Percentiles rank a stretch among this genome's conserved stretches.
These are phyloP conservation scores for Globisporangium apiculatum DNA, from an alignment of 352 stramenopile species.

Conservation along the genomic window DNA sequence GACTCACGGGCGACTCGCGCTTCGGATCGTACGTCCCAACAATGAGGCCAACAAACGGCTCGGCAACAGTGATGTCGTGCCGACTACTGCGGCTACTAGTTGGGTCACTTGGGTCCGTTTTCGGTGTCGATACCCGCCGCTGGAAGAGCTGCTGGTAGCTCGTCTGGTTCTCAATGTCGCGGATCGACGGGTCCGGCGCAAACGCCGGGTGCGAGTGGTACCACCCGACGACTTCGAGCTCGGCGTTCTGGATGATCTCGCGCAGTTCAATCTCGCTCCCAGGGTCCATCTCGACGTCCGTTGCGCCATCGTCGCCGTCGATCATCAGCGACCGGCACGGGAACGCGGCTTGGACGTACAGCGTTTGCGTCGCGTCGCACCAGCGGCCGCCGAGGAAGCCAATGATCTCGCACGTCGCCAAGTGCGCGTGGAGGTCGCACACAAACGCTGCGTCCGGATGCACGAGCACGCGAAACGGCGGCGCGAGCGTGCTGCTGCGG, in stretches of 20 bases:
- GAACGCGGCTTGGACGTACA: conserved; percentile 92
- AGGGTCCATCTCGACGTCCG: conserved; percentile 95
- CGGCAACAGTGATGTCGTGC: conserved; percentile 14
- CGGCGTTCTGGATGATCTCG: conserved; percentile 84
- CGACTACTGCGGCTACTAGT: conserved; percentile 8
- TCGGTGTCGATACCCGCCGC: conserved; percentile 14
- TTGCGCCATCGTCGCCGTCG: conserved; percentile 85
- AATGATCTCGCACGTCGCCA: conserved; percentile 93
- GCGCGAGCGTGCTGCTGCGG: conserved; percentile 30
- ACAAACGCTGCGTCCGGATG: conserved; percentile 89
- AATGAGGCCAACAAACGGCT: conserved; percentile 94
- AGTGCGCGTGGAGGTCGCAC: conserved; percentile 90
- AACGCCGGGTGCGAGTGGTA: conserved; percentile 95
- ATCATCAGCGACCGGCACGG: conserved; percentile 88
- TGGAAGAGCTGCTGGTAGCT: conserved; percentile 91
- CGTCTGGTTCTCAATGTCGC: conserved; percentile 93
- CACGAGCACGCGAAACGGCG: conserved; percentile 86
- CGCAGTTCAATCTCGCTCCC: conserved; percentile 87
- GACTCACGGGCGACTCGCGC: conserved; percentile 54
- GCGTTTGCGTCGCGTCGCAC: conserved; percentile 63
- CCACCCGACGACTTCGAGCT: conserved; percentile 91
- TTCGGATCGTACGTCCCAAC: conserved; percentile 90
- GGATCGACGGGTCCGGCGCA: conserved; percentile 88
- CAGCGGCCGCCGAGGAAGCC: conserved; percentile 91
- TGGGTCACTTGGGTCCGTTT: not conserved